phyloP scores from a whole-genome alignment of 371 early-diverging fungal genomes.

The Lichtheimia ramosa region DNA sequence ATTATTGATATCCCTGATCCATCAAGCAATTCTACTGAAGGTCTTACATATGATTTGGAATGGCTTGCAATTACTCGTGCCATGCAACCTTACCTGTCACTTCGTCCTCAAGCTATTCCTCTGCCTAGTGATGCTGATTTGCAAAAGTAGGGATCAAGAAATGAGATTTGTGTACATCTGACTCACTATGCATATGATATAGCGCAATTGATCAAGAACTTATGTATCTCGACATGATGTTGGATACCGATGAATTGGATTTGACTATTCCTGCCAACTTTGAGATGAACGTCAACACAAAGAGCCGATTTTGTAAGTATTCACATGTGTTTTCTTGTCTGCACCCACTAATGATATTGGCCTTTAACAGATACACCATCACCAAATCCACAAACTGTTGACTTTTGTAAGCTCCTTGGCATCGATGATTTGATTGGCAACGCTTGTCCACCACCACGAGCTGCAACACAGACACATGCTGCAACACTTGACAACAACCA shows the following conservation, averaged over 20 bases:
- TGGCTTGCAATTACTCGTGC: conserved; percentile 82
- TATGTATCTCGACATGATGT: conserved; percentile 16
- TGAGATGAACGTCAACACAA: conserved; percentile 29
- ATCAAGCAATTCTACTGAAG: conserved; percentile 14
- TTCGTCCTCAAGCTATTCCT: conserved; percentile 29
- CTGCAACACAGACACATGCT: not conserved
- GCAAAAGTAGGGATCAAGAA: conserved; percentile 28
- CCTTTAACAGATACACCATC: conserved; percentile 31
- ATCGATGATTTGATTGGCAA: conserved; percentile 59
- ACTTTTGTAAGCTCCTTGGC: conserved; percentile 59
- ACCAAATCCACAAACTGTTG: conserved; percentile 72
- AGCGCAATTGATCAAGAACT: conserved; percentile 30
- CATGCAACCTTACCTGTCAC: conserved; percentile 53
- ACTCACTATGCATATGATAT: not conserved
- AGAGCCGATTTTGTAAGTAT: not conserved
- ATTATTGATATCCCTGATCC: conserved; percentile 56
- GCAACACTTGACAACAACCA: not conserved
- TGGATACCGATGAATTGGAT: conserved; percentile 36
- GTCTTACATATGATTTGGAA: conserved; percentile 76
- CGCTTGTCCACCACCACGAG: not conserved
- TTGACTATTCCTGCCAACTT: conserved; percentile 70
- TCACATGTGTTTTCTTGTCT: no score
- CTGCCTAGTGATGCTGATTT: conserved; percentile 50
- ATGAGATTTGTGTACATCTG: not conserved
- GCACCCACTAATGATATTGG: conserved; percentile 31